Base-by-base conservation (phyloP, 257 asterid genomes). In the Solanum sitiens region DNA sequence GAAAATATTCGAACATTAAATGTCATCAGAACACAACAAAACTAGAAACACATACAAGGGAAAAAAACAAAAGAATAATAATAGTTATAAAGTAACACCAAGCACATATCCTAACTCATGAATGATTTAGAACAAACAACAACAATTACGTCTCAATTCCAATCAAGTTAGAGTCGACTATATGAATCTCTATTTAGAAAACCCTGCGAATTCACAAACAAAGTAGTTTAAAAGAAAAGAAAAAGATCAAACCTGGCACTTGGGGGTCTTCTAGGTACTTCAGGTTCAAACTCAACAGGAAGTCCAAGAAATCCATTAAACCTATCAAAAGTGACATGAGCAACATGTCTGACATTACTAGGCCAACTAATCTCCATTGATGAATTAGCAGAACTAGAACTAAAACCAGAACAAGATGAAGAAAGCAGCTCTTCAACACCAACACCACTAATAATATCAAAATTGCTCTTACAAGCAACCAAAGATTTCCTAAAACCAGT, bases 271-370 rank as follows among this genome's bases (percentile, higher is more conserved):
- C 94, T 89, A 50, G 95, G 94, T 44, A 93, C 93, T 86, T 93
- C 94, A 27, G 95, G 95, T 89, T 93, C 95, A 87, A 93, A 92
- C 90, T 93, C 95, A 88, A 90, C 94, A 83, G 95, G 95, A 27
- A 93, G 93, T 27, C 95, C 95, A 84, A 93, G 93, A 86, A 93
- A 93, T 20, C 95, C 95, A 89, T 92, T 88, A 90, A 93, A 92
- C 3, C 94, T 85, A 88, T 93, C 95, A 84, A 93, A 93, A 25
- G 94, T 93, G 56, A 93, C 95, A 87, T 93, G 95, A 83, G 94
- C 92, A 74, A 93, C 94, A 90, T 93, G 95, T 76, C 93, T 90
- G 9, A 93, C 95, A 90, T 93, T 91, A 53, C 94, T 88, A 65
- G 94, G 94, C 91, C 92, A 89, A 73, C 92, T 90, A 85, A 90